Conservation (phyloP, 192 early-diverging fungal species). For the Entrophospora sp. region DNA sequence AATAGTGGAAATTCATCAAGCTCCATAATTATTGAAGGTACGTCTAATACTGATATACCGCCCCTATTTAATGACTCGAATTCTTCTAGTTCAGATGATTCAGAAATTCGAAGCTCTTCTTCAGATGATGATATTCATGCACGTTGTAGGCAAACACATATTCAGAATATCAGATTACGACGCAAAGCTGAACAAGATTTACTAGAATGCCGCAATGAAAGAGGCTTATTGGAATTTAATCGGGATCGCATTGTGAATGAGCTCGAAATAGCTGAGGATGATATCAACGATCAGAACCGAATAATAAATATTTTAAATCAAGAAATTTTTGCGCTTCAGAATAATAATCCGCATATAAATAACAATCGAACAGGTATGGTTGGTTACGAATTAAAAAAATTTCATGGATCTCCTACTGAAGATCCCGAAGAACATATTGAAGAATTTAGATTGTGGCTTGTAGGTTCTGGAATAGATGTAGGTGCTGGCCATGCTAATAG, state of each 20-base stretch:
- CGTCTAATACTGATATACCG: not conserved
- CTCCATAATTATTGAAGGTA: not conserved
- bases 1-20: no score
- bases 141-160: not conserved
- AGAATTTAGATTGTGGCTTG: no score
- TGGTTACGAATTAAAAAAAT: not conserved
- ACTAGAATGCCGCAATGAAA: not conserved
- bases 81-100: not conserved
- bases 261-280: not conserved
- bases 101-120: not conserved
- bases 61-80: no score
- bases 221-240: not conserved
- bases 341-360: no score
- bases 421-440: no score
- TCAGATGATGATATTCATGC: no score
- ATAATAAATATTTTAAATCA: no score
- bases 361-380: no score
- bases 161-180: not conserved
- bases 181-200: no score
- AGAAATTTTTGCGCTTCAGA: not conserved
- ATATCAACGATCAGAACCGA: not conserved
- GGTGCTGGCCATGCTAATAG: no score
- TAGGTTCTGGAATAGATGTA: no score
- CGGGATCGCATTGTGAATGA: not conserved
- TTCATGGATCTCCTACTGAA: not conserved